Evolutionary conservation across 768 basidiomycete genomes (phyloP), one percentile per base, ranked within the genome.

Genomic region (Crucibulum laeve): DNA sequence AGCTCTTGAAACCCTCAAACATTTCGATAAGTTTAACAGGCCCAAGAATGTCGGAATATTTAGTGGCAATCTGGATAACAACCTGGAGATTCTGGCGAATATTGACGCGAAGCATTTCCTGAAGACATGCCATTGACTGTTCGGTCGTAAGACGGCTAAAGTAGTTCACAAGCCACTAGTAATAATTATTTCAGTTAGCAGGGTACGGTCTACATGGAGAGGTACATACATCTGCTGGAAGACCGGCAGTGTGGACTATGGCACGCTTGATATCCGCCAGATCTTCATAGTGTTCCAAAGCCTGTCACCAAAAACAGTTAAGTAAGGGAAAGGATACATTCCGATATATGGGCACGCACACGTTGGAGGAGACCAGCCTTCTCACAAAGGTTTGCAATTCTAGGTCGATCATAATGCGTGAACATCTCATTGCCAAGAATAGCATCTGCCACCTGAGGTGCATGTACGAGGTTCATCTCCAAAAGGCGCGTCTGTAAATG

Each of bases 371-470:
- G 69, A 38, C 96, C 96, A 47, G 96, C 96, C 71, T 96, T 96
- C 73, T 99, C 96, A 56, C 94, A 97, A 42, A 99, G 76, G 65
- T 98, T 97, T 51, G 96, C 96, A 57, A 99, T 92, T 45, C 96
- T 77, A 4, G 96, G 92, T 22, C 90, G 82, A 63, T 99, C 96
- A 57, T 97, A 98, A 60, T 98, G 84, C 4, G 86, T 77, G 65
- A 98, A 97, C 92, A 99, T 96, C 59, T 98, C 91, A 62, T 98
- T 99, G 22, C 92, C 92, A 26, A 99, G 84, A 52, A 99, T 99
- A 3, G 96, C 96, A 59, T 99, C 96, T 0, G 96, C 96, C 42
- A 98, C 96, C 63, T 98, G 96, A 50, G 96, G 96, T 3, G 96
- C 96, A 61, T 96, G 87, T 42, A 98, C 68, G 36, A 99, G 76